Evolutionary conservation across 2,329 filamentous ascomycete species (phyloP).

Genomic region (Paraphaeosphaeria minitans): DNA sequence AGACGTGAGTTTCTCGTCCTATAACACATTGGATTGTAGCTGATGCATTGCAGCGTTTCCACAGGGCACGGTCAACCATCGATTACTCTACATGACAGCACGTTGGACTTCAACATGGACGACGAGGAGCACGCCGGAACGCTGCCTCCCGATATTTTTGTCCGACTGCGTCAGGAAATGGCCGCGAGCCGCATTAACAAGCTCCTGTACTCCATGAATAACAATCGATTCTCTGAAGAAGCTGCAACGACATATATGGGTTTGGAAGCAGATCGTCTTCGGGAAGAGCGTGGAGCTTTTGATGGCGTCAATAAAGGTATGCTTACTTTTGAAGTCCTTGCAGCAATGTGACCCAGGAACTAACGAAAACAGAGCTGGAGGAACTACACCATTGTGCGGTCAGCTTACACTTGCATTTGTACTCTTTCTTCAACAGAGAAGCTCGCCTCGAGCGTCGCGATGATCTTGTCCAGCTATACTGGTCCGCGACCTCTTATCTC

Average conservation of each 20-base stretch:
- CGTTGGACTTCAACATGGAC: conserved; percentile 54
- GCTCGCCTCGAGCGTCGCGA: conserved; percentile 62
- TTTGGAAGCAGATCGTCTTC: conserved; percentile 43
- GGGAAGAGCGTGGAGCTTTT: conserved; percentile 39
- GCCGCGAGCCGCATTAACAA: conserved; percentile 46
- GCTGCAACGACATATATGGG: conserved; percentile 42
- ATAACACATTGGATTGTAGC: conserved; percentile 11
- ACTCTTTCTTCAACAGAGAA: conserved; percentile 81
- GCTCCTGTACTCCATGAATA: conserved; percentile 43
- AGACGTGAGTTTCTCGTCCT: conserved; percentile 56
- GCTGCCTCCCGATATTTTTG: conserved; percentile 42
- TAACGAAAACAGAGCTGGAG: conserved; percentile 52
- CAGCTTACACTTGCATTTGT: conserved; percentile 74
- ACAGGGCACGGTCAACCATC: conserved; percentile 84
- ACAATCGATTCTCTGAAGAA: conserved; percentile 36
- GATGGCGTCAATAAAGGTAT: conserved; percentile 44
- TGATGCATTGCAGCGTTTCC: conserved; percentile 62
- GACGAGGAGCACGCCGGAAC: conserved; percentile 46
- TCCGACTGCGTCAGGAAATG: conserved; percentile 46
- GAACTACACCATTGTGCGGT: conserved; percentile 73
- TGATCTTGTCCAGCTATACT: conserved; percentile 77
- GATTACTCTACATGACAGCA: conserved; percentile 78
- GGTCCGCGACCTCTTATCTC: conserved; percentile 71
- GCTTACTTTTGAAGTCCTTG: background rate
- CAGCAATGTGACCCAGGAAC: conserved; percentile 44